Percentiles rank a stretch among this genome's conserved stretches.
Evolutionary conservation across 1,139 yeast genomes (phyloP).

Genomic region (Saccharomyces pastorianus): DNA sequence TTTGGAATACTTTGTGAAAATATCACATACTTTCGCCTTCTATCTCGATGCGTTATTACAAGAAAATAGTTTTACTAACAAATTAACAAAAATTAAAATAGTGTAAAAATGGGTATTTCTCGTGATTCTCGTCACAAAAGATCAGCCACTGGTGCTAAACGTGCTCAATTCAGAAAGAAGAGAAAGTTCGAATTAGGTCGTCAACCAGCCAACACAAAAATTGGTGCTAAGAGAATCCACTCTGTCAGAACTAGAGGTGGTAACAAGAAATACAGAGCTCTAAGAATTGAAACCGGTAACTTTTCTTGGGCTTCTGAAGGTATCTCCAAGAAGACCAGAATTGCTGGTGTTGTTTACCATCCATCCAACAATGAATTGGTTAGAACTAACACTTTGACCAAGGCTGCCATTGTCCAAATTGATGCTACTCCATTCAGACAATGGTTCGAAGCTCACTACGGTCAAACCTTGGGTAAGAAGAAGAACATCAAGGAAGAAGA

Average conservation of each 20-base stretch:
- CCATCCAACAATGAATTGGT: conserved; percentile 99
- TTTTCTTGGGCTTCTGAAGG: conserved; percentile 99
- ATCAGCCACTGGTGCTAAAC: conserved; percentile 99
- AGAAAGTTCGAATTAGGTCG: conserved; percentile 99
- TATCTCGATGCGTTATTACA: neutral
- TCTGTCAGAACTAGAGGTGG: conserved; percentile 99
- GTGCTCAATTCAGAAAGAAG: conserved; percentile 99
- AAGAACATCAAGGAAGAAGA: conserved; percentile 40
- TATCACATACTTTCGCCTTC: neutral
- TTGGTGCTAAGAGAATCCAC: conserved; percentile 98
- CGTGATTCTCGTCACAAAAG: conserved; percentile 99
- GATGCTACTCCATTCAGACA: conserved; percentile 99
- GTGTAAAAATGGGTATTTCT: conserved; percentile 89
- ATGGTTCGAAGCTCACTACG: conserved; percentile 98
- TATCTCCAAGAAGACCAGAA: conserved; percentile 96
- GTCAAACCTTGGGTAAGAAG: conserved; percentile 81
- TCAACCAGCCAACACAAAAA: conserved; percentile 98
- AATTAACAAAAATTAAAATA: conserved; percentile 6
- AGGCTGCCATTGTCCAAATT: conserved; percentile 96
- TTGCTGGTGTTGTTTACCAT: conserved; percentile 95
- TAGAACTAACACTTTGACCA: conserved; percentile 98
- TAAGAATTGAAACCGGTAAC: conserved; percentile 98
- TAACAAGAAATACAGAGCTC: conserved; percentile 98
- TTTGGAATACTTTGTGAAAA: neutral
- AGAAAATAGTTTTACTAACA: conserved; percentile 16